Evolutionary conservation across 768 basidiomycete species (phyloP).

Genomic region (Boletus vinaceobasis): DNA sequence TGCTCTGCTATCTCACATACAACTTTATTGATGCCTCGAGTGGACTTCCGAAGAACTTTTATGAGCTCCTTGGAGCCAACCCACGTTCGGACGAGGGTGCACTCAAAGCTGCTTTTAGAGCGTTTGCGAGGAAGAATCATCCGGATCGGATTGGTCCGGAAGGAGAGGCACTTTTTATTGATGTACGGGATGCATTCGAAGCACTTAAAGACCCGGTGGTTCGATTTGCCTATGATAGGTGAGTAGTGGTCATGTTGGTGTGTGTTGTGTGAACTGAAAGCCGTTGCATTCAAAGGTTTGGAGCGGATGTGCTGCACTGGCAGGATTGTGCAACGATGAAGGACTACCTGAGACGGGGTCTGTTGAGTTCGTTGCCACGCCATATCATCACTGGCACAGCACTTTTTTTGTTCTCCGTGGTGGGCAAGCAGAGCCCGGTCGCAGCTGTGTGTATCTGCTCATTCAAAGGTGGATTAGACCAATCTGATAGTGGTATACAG

Average conservation of each 20-base stretch:
- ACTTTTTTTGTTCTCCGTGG: constrained; percentile 60
- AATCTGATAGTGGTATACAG: constrained; percentile 36
- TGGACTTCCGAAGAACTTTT: constrained; percentile 70
- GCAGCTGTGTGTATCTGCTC: constrained; percentile 55
- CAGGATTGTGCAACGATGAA: constrained; percentile 60
- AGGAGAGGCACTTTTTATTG: constrained; percentile 66
- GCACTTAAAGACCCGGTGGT: constrained; percentile 73
- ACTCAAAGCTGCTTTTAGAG: constrained; percentile 70
- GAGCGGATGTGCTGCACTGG: constrained; percentile 70
- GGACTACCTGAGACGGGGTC: constrained; percentile 68
- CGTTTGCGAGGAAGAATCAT: constrained; percentile 71
- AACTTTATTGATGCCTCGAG: constrained; percentile 55
- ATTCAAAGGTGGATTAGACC: constrained; percentile 3
- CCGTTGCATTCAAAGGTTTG: constrained; percentile 51
- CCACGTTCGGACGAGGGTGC: constrained; percentile 62
- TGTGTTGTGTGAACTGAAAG: background rate
- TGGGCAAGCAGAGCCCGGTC: constrained; percentile 56
- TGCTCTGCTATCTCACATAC: constrained; percentile 64
- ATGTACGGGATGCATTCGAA: constrained; percentile 71
- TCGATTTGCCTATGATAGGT: constrained; percentile 87
- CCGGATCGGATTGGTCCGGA: constrained; percentile 64
- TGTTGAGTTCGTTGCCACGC: constrained; percentile 59
- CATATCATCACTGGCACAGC: constrained; percentile 58
- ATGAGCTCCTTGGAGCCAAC: constrained; percentile 64
- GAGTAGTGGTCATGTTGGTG: constrained; percentile 17